Base-by-base conservation (phyloP, 805 yeast species). In the Kluyveromyces starmeri region DNA sequence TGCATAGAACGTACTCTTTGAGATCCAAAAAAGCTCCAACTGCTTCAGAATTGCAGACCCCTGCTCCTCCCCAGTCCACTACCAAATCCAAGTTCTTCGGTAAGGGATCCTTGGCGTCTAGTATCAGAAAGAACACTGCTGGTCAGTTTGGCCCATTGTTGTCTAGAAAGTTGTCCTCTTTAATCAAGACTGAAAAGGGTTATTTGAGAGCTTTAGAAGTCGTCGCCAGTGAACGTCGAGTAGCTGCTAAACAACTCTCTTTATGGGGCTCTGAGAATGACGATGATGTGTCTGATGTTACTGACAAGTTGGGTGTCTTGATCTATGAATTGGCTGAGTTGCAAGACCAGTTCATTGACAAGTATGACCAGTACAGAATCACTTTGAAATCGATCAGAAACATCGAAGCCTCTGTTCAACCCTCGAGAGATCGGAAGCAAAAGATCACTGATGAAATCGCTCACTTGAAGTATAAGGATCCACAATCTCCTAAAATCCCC, bases 201-300 rank as follows among this genome's bases (percentile, higher is more conserved):
- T 82, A 89, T 45, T 80, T 88, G 83, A 80, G 96, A 64, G 78
- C 95, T 43, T 72, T 92, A 54, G 97, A 92, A 69, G 71, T 84
- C 46, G 88, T 85, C 40, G 85, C 96, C 49, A 75, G 82, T 53
- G 97, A 92, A 71, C 78, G 96, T 62, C 79, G 88, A 61, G 88
- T 82, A 54, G 96, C 88, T 49, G 98, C 97, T 52, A 88, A 86
- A 71, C 97, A 89, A 70, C 25, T 89, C 61, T 86, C 96, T 22
- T 62, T 80, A 48, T 89, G 98, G 98, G 98, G 98, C 68, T 95
- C 83, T 62, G 94, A 82, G 58, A 86, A 88, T 59, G 97, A 89
- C 60, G 97, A 89, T 55, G 98, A 89, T 55, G 95, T 89, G 37
- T 78, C 92, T 42, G 97, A 89, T 63, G 86, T 89, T 45, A 89